Base-by-base conservation (phyloP, 495 filamentous ascomycete genomes). In the Podospora didyma region DNA sequence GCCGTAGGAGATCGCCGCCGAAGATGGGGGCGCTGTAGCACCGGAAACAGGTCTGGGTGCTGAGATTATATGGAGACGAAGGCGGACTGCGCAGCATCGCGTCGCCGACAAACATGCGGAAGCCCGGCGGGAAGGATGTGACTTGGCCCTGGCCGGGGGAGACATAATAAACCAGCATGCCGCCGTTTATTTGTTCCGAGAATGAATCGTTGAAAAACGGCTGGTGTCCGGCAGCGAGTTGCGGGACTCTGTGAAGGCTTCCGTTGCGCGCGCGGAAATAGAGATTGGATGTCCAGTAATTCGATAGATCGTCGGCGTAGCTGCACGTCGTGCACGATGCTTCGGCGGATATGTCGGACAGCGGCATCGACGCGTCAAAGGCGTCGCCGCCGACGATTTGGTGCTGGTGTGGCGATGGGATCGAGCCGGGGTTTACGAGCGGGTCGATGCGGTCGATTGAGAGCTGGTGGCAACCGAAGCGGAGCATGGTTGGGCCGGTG, bases 91-190 rank as follows among this genome's bases (percentile, higher is more conserved):
- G 59, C 35, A 64, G 58, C 50, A 59, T 68, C 0, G 85, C 73
- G 62, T 87, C 74, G 28, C 89, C 89, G 39, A 85, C 79, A 7
- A 91, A 56, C 85, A 92, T 90, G 51, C 86, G 87, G 63, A 89
- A 85, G 26, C 81, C 84, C 28, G 71, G 63, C 37, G 65, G 62
- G 51, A 78, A 78, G 17, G 71, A 73, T 0, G 73, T 76, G 54
- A 73, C 67, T n/a, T 62, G 67, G 16, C 42, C 66, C 0, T 61
- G 68, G 45, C 48, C 58, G 56, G n/a, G n/a, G n/a, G n/a, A n/a
- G n/a, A n/a, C n/a, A n/a, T n/a, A n/a, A n/a, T n/a, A n/a, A n/a
- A n/a, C n/a, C n/a, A n/a, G n/a, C n/a, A n/a, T n/a, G n/a, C n/a
- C n/a, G n/a, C n/a, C n/a, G n/a, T n/a, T n/a, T n/a, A n/a, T n/a